phyloP scores from a whole-genome alignment of 2,329 filamentous ascomycete species.

The Arthroderma uncinatum region DNA sequence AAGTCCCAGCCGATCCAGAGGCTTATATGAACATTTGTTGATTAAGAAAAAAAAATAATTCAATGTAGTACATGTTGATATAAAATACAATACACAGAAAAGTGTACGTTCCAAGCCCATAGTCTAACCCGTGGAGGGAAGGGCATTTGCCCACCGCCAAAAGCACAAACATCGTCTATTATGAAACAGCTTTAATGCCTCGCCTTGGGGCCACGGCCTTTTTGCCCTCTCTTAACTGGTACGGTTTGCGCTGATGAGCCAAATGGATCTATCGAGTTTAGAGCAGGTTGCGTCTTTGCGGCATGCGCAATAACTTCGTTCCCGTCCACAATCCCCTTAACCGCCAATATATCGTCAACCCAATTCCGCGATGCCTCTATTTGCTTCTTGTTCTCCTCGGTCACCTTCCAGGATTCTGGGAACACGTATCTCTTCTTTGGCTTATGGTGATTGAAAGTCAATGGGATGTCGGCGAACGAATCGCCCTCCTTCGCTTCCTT shows the following conservation, averaged over 20 bases:
- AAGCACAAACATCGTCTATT: background rate
- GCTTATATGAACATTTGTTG: background rate
- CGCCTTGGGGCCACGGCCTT: background rate
- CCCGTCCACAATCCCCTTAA: conserved; percentile 45
- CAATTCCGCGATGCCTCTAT: conserved; percentile 51
- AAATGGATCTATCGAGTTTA: background rate
- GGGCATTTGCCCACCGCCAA: background rate
- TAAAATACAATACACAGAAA: conserved; percentile 5
- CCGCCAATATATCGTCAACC: conserved; percentile 34
- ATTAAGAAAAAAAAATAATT: background rate
- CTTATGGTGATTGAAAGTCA: conserved; percentile 78
- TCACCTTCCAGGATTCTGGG: conserved; percentile 74
- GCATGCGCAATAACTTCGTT: conserved; percentile 31
- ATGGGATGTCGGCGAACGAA: conserved; percentile 75
- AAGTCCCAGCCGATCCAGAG: background rate
- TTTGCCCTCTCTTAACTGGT: background rate
- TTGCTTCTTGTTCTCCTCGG: conserved; percentile 52
- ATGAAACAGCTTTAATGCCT: background rate
- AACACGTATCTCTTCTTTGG: conserved; percentile 58
- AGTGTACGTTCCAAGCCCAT: background rate
- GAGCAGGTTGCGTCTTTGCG: conserved; percentile 22
- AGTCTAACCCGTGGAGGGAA: background rate
- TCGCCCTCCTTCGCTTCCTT: conserved; percentile 69
- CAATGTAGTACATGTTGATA: conserved; percentile 1
- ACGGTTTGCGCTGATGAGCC: background rate